Evolutionary conservation across 139 green algal genomes (phyloP).

Genomic region (Chlorella sorokiniana): DNA sequence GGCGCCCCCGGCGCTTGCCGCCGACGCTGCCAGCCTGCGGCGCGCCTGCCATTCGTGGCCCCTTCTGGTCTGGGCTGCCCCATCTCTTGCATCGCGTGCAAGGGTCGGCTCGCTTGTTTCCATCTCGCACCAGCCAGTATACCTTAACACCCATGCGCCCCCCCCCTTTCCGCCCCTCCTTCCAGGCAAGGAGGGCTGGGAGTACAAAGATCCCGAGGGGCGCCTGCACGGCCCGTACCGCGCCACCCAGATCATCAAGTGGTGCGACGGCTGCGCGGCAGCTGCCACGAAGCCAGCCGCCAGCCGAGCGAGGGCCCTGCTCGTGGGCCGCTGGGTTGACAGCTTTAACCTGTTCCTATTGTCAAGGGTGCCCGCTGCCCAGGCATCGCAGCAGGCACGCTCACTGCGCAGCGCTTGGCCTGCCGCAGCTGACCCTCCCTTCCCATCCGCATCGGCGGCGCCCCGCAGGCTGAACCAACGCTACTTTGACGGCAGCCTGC

Average conservation of each 20-base stretch:
- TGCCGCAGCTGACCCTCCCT: too few relatives aligned
- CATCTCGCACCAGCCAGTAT: not conserved
- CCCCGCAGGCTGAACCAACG: not conserved
- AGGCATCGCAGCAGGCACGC: too few relatives aligned
- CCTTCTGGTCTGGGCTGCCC: not conserved
- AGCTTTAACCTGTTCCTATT: too few relatives aligned
- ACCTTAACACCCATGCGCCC: not conserved
- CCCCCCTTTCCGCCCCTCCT: not conserved
- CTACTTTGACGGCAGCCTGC: constrained; percentile 27
- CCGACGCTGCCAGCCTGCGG: not conserved
- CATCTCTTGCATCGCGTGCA: not conserved
- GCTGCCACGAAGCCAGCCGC: too few relatives aligned
- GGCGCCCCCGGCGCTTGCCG: not conserved
- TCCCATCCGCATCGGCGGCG: too few relatives aligned
- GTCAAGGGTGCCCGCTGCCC: too few relatives aligned
- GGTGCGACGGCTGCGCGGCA: not conserved
- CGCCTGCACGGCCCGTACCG: constrained; percentile 40
- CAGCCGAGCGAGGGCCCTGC: too few relatives aligned
- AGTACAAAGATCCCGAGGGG: constrained; percentile 43
- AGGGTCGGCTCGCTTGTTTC: too few relatives aligned
- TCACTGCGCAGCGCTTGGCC: too few relatives aligned
- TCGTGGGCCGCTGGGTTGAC: too few relatives aligned
- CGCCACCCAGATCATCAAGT: constrained; percentile 43
- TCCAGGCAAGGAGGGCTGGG: constrained; percentile 43
- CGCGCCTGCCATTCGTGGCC: not conserved